Base-by-base conservation (phyloP, 129 eudicot species). In the Lonicera japonica region DNA sequence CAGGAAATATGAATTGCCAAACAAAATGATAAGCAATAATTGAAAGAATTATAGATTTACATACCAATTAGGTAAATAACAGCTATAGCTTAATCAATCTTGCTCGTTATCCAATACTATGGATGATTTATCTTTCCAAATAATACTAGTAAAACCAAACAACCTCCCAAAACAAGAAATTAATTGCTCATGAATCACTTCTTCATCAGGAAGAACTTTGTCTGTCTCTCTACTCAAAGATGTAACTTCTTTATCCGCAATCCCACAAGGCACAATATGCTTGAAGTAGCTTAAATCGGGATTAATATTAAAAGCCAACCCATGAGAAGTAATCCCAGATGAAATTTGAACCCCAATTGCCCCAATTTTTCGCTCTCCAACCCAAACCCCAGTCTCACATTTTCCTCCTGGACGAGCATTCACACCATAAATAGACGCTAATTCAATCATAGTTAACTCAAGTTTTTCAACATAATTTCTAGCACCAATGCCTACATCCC, bases 211-310 rank as follows among this genome's bases (percentile, higher is more conserved):
- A 75, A 88, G 85, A 56, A 56, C 78, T 55, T 58, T 4, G 3
- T 62, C 70, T 11, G 77, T 67, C 75, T 92, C 96, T 60, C 52
- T 80, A 38, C 75, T 80, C 83, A 92, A 77, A 38, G 96, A 88
- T 0, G 99, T 92, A 0, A 92, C 96, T 15, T 77, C 96, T 75
- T 92, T 92, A 73, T 88, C 86, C 6, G 84, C 82, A 75, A 92
- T 88, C 39, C 96, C 99, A 78, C 99, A 87, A 18, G 99, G 99
- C 77, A 92, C 99, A 51, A 88, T 87, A 67, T 92, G 91, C 75
- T 85, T 79, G 45, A 80, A 92, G 58, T 73, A 88, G 58, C 40
- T 72, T 73, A 92, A 70, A 88, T 88, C 99, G 51, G 99, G 99
- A 64, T 88, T 73, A 29, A 92, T 76, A 58, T 92, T 92, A 59